These are phyloP conservation scores for Globisporangium takayamanum DNA, from an alignment of 352 stramenopile species.

Conservation along the genomic window DNA sequence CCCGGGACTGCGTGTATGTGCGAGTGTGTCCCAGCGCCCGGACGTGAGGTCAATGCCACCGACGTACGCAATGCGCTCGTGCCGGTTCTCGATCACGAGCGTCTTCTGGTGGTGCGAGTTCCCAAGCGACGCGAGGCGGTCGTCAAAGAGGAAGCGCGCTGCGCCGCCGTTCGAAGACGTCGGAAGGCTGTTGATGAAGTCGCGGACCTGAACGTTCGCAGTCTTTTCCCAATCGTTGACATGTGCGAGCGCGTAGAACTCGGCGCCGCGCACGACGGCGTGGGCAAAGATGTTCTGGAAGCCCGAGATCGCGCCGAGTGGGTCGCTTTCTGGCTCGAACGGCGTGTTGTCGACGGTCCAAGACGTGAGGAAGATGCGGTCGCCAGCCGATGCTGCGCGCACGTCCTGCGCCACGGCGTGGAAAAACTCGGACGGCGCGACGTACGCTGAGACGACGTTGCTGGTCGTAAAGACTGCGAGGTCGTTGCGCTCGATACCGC, in stretches of 20 bases:
- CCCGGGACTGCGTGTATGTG: slow-evolving; percentile 37
- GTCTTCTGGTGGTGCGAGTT: slow-evolving; percentile 72
- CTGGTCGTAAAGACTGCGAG: neutral
- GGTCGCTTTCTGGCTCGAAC: slow-evolving; percentile 4
- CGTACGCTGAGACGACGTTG: slow-evolving; percentile 8
- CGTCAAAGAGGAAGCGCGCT: slow-evolving; percentile 42
- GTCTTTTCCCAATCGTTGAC: slow-evolving; percentile 6
- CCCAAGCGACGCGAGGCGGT: slow-evolving; percentile 44
- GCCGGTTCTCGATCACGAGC: slow-evolving; percentile 39
- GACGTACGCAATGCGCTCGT: slow-evolving; percentile 27
- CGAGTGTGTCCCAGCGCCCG: slow-evolving; percentile 54
- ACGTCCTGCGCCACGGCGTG: slow-evolving; percentile 9
- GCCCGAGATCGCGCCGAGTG: slow-evolving; percentile 1
- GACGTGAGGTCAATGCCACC: slow-evolving; percentile 49
- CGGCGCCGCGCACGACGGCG: neutral
- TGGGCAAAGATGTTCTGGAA: slow-evolving; percentile 6
- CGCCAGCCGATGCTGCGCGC: slow-evolving; percentile 16
- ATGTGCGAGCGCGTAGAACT: slow-evolving; percentile 5
- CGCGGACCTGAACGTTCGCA: neutral
- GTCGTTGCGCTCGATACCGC: slow-evolving; percentile 1
- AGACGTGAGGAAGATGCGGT: slow-evolving; percentile 10
- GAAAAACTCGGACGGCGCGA: slow-evolving; percentile 8
- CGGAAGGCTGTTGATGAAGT: slow-evolving; percentile 22
- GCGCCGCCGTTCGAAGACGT: slow-evolving; percentile 3
- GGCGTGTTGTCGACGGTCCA: slow-evolving; percentile 13